Evolutionary conservation across 176 grass and related monocot genomes (phyloP).

Genomic region (Hyparrhenia diplandra): DNA sequence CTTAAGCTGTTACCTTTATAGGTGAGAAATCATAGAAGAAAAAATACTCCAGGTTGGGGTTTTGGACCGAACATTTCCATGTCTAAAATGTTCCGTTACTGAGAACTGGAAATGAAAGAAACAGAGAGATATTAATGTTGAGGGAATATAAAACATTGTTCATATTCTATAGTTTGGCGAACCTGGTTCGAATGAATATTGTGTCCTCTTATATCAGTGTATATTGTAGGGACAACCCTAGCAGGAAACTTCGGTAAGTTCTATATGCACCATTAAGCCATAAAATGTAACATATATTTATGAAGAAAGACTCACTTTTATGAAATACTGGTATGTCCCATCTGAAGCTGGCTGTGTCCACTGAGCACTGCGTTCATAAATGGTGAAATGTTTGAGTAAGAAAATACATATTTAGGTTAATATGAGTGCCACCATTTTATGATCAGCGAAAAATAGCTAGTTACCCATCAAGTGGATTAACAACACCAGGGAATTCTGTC

Average conservation of each 20-base stretch:
- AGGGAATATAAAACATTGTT: neutral
- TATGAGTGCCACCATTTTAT: neutral
- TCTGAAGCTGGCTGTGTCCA: slow-evolving; percentile 73
- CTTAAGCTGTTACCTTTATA: slow-evolving; percentile 66
- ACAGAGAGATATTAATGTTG: slow-evolving; percentile 13
- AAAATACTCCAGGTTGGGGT: slow-evolving; percentile 70
- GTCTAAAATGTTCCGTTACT: slow-evolving; percentile 80
- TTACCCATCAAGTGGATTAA: slow-evolving; percentile 95
- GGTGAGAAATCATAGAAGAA: slow-evolving; percentile 98
- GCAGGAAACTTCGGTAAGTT: slow-evolving; percentile 11
- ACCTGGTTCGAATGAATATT: slow-evolving; percentile 90
- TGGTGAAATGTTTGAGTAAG: slow-evolving; percentile 4
- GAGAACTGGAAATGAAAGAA: slow-evolving; percentile 65
- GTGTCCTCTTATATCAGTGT: slow-evolving; percentile 63
- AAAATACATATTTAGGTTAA: neutral
- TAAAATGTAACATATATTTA: slow-evolving; percentile 22
- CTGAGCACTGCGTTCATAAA: slow-evolving; percentile 52
- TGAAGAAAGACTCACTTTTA: slow-evolving; percentile 62
- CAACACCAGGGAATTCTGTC: slow-evolving; percentile 79
- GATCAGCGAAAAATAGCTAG: slow-evolving; percentile 17
- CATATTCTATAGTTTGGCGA: slow-evolving; percentile 22
- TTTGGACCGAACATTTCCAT: slow-evolving; percentile 62
- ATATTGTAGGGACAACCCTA: slow-evolving; percentile 96
- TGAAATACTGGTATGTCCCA: slow-evolving; percentile 96
- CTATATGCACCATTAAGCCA: slow-evolving; percentile 4